Percentiles rank a stretch among this genome's conserved stretches.
Conservation (phyloP, 2,329 filamentous ascomycete genomes). For the Teratosphaeria viscida region DNA sequence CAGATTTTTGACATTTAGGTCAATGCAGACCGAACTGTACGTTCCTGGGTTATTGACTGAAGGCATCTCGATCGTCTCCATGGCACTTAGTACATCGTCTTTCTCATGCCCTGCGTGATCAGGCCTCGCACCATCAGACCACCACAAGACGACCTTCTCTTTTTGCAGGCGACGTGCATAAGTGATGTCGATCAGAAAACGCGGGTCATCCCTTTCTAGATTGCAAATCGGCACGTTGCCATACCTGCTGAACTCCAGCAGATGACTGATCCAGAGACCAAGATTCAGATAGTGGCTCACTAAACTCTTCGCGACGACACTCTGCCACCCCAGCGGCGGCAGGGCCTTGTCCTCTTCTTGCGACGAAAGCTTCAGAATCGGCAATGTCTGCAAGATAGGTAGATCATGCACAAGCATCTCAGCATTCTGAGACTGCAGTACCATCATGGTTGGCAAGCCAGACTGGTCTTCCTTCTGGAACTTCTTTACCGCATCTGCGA, state of each 20-base stretch:
- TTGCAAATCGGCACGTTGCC: slow-evolving; percentile 94
- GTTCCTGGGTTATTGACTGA: slow-evolving; percentile 87
- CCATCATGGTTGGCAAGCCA: slow-evolving; percentile 58
- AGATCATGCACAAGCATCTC: slow-evolving; percentile 75
- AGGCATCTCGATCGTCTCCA: slow-evolving; percentile 81
- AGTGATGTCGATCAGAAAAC: slow-evolving; percentile 89
- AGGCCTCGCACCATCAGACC: slow-evolving; percentile 75
- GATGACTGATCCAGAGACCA: slow-evolving; percentile 83
- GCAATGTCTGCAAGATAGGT: slow-evolving; percentile 72
- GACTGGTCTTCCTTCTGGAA: slow-evolving; percentile 74
- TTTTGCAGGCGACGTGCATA: slow-evolving; percentile 84
- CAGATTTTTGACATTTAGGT: slow-evolving; percentile 85
- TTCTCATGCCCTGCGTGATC: slow-evolving; percentile 95
- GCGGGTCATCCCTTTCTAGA: slow-evolving; percentile 83
- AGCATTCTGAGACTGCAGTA: slow-evolving; percentile 82
- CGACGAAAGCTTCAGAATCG: slow-evolving; percentile 68
- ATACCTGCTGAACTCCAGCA: slow-evolving; percentile 79
- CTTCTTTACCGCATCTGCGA: slow-evolving; percentile 81
- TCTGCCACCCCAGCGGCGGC: slow-evolving; percentile 88
- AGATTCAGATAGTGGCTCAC: slow-evolving; percentile 85
- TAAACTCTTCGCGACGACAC: slow-evolving; percentile 73
- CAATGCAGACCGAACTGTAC: slow-evolving; percentile 92
- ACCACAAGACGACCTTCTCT: slow-evolving; percentile 93
- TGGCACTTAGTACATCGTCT: slow-evolving; percentile 71
- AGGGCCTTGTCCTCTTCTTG: slow-evolving; percentile 77